Conservation (phyloP, 441 rosid genomes). For the Omphalea diandra region DNA sequence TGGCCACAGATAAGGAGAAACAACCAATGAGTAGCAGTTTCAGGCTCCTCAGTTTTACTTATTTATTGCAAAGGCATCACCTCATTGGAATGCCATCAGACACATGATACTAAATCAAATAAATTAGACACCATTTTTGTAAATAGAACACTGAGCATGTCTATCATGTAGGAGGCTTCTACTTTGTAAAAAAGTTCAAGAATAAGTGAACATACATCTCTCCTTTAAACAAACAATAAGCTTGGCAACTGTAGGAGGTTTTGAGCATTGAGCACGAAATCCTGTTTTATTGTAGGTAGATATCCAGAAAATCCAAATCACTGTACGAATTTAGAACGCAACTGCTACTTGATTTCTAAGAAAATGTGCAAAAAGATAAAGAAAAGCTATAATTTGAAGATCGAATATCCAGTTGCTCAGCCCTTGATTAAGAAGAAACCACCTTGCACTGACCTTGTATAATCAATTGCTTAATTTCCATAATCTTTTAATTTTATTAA, state of each 20-base stretch:
- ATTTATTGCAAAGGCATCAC: background rate
- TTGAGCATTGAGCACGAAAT: background rate
- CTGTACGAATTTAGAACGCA: background rate
- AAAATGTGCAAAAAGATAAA: background rate
- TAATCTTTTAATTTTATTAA: background rate
- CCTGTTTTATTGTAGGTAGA: background rate
- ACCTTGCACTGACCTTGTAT: background rate
- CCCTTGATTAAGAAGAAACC: background rate
- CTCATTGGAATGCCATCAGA: background rate
- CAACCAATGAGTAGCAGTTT: constrained; percentile 9
- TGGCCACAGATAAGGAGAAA: constrained; percentile 11
- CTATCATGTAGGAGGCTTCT: background rate
- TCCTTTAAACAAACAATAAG: background rate
- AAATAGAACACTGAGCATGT: background rate
- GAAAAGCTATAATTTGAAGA: background rate
- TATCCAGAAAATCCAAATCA: background rate
- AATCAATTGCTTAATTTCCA: background rate
- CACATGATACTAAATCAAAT: background rate
- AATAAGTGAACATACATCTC: background rate
- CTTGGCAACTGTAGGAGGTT: background rate
- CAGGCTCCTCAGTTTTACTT: background rate
- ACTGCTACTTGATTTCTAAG: background rate
- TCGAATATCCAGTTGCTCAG: background rate
- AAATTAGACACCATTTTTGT: background rate
- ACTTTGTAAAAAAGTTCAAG: background rate